Evolutionary conservation across 495 filamentous ascomycete genomes (phyloP), one percentile per base, ranked within the genome.

Genomic region (Penicillium parvum): DNA sequence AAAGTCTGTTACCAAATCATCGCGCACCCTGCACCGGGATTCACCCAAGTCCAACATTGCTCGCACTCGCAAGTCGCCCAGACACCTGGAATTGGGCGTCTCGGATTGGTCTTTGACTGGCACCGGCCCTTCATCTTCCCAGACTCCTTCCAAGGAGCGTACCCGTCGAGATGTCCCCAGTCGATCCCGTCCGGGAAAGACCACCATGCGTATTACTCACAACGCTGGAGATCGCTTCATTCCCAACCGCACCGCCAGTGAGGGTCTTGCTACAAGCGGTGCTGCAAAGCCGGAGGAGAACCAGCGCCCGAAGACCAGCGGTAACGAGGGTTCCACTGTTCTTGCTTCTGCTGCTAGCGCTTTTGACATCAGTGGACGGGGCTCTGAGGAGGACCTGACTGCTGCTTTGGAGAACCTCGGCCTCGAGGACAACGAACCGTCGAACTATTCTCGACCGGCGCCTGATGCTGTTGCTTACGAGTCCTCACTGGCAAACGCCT

Each of bases 31-130:
- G n/a, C n/a, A n/a, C n/a, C n/a, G n/a, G n/a, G n/a, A n/a, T n/a
- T n/a, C n/a, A n/a, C 88, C 90, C 56, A 96, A 96, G 72, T 95
- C 89, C 32, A 96, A 95, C 72, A 95, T 96, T 61, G 90, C 88
- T 40, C 79, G 82, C 22, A 67, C 68, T 25, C 64, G 72, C 66
- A 64, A 86, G 62, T 73, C 91, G 55, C 73, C 88, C 46, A 68
- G 84, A 69, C 77, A 90, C 57, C 76, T 96, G n/a, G 91, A 96
- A 61, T 75, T 95, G 19, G 90, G 89, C 42, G 81, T 95, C 16
- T 96, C 88, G 1, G 92, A 98, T 55, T 96, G 90, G 79, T 79
- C 87, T 8, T 71, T 96, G 55, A 86, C 85, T 34, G 90, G 91
- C 40, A 94, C 88, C 23, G 80, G 82, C 30, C 81, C 82, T 1